A percentile compares a stretch with the other conserved stretches of the same genome.
Evolutionary conservation across 1,284 basidiomycete genomes (phyloP).

Genomic region (Ustilago sp.): DNA sequence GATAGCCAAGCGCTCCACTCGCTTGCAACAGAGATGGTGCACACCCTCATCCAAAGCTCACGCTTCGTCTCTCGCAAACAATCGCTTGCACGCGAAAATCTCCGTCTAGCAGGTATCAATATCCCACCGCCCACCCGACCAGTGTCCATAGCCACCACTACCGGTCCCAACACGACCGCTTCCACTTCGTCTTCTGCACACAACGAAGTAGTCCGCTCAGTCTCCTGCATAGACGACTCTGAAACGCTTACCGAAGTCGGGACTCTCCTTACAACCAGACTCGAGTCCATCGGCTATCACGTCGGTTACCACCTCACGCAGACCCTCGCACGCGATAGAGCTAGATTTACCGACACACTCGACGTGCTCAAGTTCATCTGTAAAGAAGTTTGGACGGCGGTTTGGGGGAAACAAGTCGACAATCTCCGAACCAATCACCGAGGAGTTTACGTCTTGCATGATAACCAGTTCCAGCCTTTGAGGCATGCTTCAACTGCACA

Average conservation of each 20-base stretch:
- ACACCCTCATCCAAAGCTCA: conserved; percentile 45
- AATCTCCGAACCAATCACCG: conserved; percentile 93
- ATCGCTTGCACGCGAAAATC: conserved; percentile 71
- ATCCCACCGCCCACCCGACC: conserved; percentile 16
- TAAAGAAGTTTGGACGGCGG: conserved; percentile 89
- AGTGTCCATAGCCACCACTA: background rate
- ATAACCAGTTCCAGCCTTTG: conserved; percentile 88
- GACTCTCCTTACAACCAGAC: conserved; percentile 76
- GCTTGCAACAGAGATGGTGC: conserved; percentile 80
- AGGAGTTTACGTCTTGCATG: conserved; percentile 92
- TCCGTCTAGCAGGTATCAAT: conserved; percentile 34
- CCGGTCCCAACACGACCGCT: background rate
- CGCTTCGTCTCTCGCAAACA: conserved; percentile 71
- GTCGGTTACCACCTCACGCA: conserved; percentile 88
- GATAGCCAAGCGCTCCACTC: conserved; percentile 85
- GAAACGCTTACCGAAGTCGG: conserved; percentile 73
- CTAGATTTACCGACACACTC: conserved; percentile 82
- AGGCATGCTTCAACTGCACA: conserved; percentile 81
- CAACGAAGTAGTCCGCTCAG: conserved; percentile 39
- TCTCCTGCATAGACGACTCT: conserved; percentile 38
- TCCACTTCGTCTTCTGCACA: conserved; percentile 3
- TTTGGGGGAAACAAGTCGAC: conserved; percentile 94
- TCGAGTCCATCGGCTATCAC: conserved; percentile 86
- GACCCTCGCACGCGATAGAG: conserved; percentile 80
- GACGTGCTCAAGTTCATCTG: conserved; percentile 95